Conservation (phyloP, 371 early-diverging fungal genomes). For the Sporodiniella umbellata region DNA sequence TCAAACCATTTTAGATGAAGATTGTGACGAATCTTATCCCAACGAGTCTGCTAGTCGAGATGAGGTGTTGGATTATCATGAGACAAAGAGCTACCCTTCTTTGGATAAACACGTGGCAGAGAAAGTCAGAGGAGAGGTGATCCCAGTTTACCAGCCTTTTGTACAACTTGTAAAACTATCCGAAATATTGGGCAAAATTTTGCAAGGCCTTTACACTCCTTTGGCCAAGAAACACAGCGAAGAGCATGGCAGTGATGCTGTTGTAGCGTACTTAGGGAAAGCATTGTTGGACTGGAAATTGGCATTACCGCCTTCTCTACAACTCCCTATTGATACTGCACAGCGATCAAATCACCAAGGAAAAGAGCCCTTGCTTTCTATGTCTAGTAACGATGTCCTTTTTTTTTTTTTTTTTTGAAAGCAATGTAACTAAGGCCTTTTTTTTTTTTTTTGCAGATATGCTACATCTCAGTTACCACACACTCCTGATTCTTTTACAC, state of each 20-base stretch:
- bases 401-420: no score
- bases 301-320: slow-evolving; percentile 37
- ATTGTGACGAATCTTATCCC: slow-evolving; percentile 44
- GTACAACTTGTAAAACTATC: slow-evolving; percentile 45
- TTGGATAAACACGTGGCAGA: slow-evolving; percentile 28
- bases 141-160: slow-evolving; percentile 48
- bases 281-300: slow-evolving; percentile 43
- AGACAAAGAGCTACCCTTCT: slow-evolving; percentile 30
- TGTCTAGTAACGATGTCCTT: slow-evolving; percentile 43
- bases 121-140: slow-evolving; percentile 29
- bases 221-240: slow-evolving; percentile 45
- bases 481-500: slow-evolving; percentile 53
- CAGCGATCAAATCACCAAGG: slow-evolving; percentile 27
- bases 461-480: slow-evolving; percentile 49
- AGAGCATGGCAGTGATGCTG: slow-evolving; percentile 46
- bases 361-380: slow-evolving; percentile 32
- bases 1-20: slow-evolving; percentile 51
- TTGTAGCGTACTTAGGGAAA: slow-evolving; percentile 40
- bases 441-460: slow-evolving; percentile 30
- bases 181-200: slow-evolving; percentile 40
- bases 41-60: slow-evolving; percentile 39
- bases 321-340: slow-evolving; percentile 30
- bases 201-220: slow-evolving; percentile 49
- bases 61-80: slow-evolving; percentile 39
- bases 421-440: no score